Evolutionary conservation across 306 rosid genomes (phyloP).

Genomic region (Vigna hirtella): DNA sequence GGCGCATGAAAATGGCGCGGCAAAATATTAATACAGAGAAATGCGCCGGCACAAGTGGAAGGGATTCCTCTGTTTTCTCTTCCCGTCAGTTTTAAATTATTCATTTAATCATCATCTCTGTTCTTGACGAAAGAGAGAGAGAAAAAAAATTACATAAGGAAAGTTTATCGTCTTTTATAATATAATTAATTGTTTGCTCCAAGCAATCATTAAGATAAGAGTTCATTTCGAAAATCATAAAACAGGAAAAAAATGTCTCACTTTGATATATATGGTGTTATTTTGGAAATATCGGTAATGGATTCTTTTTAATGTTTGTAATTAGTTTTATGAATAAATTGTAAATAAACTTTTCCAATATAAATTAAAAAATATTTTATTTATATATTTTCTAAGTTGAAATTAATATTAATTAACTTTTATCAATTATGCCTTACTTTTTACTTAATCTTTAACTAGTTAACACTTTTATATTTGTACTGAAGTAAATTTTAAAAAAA

Average conservation of each 20-base stretch:
- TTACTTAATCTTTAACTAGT: too few species aligned
- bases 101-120: neutral
- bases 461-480: too few species aligned
- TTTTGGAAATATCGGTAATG: too few species aligned
- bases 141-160: neutral
- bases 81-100: neutral
- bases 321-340: neutral
- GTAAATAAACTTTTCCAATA: neutral
- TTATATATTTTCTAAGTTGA: too few species aligned
- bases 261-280: neutral
- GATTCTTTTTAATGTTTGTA: neutral
- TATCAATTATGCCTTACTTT: too few species aligned
- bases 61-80: neutral
- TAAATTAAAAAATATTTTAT: too few species aligned
- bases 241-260: neutral
- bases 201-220: neutral
- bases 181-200: neutral
- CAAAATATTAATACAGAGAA: conserved; percentile 40
- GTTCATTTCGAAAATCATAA: neutral
- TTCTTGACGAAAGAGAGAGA: neutral
- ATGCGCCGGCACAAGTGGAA: conserved; percentile 50
- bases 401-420: too few species aligned
- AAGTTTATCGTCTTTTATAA: neutral
- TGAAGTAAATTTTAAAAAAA: too few species aligned
- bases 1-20: conserved; percentile 44